A percentile compares a stretch with the other conserved stretches of the same genome.
Conservation (phyloP, 345 rosid genomes). For the Eucalyptus marginata region DNA sequence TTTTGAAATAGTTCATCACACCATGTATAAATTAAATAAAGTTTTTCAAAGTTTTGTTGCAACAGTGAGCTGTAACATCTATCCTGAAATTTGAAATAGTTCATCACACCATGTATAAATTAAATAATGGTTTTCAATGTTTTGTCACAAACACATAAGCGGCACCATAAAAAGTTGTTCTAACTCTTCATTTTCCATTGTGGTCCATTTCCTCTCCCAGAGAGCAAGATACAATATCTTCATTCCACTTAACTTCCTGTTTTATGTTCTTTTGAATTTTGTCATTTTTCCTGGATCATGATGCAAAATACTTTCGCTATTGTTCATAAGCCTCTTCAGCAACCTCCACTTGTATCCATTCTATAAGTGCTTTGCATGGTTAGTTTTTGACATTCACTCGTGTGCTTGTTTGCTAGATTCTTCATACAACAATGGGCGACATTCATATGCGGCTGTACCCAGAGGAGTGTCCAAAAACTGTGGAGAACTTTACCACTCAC, state of each 20-base stretch:
- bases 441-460: slow-evolving; percentile 87
- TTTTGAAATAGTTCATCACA: not conserved
- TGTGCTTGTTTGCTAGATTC: slow-evolving; percentile 28
- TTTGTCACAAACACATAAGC: not conserved
- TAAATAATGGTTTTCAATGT: not conserved
- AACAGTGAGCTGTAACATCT: not conserved
- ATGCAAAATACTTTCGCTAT: not conserved
- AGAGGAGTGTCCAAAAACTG: slow-evolving; percentile 98
- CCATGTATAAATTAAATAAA: not conserved
- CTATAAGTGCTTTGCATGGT: not conserved
- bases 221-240: not conserved
- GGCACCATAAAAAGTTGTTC: not conserved
- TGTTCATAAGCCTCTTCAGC: not conserved
- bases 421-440: slow-evolving; percentile 95
- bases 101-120: not conserved
- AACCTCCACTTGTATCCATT: not conserved
- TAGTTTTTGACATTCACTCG: not conserved
- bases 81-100: not conserved
- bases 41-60: not conserved
- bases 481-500: slow-evolving; percentile 95
- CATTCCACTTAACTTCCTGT: not conserved
- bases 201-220: not conserved
- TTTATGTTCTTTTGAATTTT: not conserved
- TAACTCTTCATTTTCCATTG: not conserved
- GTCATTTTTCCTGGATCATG: not conserved